Base-by-base conservation (phyloP, 2,329 filamentous ascomycete species). In the Daldinia sp. region DNA sequence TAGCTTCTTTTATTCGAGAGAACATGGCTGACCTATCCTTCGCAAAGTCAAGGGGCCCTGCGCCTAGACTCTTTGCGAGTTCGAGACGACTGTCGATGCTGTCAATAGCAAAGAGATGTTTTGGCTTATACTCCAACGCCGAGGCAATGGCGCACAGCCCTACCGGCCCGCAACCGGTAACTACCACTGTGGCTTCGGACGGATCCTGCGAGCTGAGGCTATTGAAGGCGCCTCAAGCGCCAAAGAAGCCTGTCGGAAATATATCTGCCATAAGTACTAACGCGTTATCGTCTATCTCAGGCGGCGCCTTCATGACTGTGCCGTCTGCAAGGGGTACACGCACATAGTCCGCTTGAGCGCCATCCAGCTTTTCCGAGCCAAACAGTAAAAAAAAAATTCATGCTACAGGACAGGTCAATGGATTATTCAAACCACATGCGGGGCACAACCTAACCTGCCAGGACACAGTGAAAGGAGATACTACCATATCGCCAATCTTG, bases 221-320 rank as follows among this genome's bases (percentile, higher is more conserved):
- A 59, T 86, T 85, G 76, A 96, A 90, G 5, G 88, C 94, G 72
- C 93, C 95, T 59, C 85, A 83, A 3, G 91, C 91, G 5, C 92
- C 93, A 70, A 94, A 96, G 78, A 87, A 96, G 6, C 94, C 91
- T 0, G 89, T 92, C 1, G 93, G 93, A 77, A 95, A 96, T 71
- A 97, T 96, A 74, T 97, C 93, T 13, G 92, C 93, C 93, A 97
- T 96, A 23, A 97, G 83, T 5, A 96, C 87, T 49, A 96, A 82
- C 32, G 87, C 87, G 67, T 90, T 85, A 69, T 94, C 89, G 17
- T 89, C 86, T 60, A 96, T 90, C 7, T 84, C 86, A 1, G 85
- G 77, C 0, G 91, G 90, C 0, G 92, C 89, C 71, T 89, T 90
- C 73, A 93, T 84, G n/a, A 90, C 86, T 0, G 92, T 96, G 32